Base-by-base conservation (phyloP, 768 basidiomycete species). In the Zangia roseola region DNA sequence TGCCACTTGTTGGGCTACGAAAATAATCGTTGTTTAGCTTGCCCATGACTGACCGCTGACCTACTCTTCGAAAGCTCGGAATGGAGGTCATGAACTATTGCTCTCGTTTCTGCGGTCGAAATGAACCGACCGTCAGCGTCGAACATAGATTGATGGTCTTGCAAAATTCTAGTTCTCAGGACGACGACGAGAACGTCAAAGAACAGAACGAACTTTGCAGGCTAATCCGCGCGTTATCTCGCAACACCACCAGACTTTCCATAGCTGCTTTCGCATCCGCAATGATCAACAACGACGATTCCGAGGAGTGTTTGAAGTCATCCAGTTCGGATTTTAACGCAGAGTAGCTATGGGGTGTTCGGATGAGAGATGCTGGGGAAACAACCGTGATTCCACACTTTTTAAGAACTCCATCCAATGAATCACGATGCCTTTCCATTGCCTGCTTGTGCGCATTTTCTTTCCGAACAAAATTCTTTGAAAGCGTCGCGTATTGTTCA, bases 1-100 rank as follows among this genome's bases (percentile, higher is more conserved):
- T 24, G 71, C 67, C 33, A 78, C 77, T 61, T 78, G 74, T 47
- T 74, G 69, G n/a, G 74, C 77, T 78, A 31, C 38, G 45, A 48
- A 49, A 51, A 48, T n/a, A 19, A 50, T 31, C 19, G 41, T 53
- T 51, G 36, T 30, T 28, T 16, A 30, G 26, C 38, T 33, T 7
- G 33, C 10, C 26, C 38, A 20, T 23, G 38, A 31, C 10, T 37
- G 33, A 50, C 42, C 5, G 20, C 21, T 12, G 28, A 56, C 64
- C 13, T 57, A 74, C 72, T 64, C 54, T 60, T 68, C 28, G 45
- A 55, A 55, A 72, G 70, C 43, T 74, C 70, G 21, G 52, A 59
- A 39, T 64, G 68, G 13, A 74, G 58, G 31, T 72, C 72, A 20
- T 62, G 52, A 10, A 73, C 54, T 14, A 65, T 44, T 20, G 57